phyloP scores from a whole-genome alignment of 2,329 filamentous ascomycete species.

The Diaporthe caulivora region DNA sequence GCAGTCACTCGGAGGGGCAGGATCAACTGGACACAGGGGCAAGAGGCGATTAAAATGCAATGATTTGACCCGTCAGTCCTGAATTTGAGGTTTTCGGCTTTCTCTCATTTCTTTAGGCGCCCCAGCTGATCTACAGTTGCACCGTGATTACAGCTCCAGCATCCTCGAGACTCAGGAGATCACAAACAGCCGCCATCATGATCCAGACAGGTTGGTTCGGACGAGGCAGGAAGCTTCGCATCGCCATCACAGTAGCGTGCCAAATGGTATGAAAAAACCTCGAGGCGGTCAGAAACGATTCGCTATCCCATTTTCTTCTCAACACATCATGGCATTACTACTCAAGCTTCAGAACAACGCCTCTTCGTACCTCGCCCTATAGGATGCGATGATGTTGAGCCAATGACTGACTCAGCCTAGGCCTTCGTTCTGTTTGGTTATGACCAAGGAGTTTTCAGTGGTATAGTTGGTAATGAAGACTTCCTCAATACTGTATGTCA shows the following conservation, averaged over 20 bases:
- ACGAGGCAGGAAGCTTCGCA: conserved; percentile 38
- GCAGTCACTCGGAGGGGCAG: neutral
- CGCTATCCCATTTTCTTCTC: neutral
- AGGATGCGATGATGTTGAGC: no score
- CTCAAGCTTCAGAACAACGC: neutral
- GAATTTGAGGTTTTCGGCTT: neutral
- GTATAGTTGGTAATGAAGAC: conserved; percentile 59
- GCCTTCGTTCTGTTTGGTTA: conserved; percentile 56
- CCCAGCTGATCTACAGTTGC: neutral
- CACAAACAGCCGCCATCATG: conserved; percentile 8
- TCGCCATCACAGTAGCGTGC: conserved; percentile 41
- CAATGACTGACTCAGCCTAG: neutral
- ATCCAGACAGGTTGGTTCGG: conserved; percentile 38
- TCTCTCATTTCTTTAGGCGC: neutral
- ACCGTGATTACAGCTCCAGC: neutral
- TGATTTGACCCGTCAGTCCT: neutral
- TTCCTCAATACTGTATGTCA: conserved; percentile 50
- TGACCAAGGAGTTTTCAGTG: conserved; percentile 62
- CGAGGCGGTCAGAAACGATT: neutral
- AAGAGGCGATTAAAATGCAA: neutral
- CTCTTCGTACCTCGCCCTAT: neutral
- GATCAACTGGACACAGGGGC: neutral
- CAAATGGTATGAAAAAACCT: conserved; percentile 47
- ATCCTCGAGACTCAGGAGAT: neutral
- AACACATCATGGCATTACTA: neutral